Conservation (phyloP, 495 filamentous ascomycete species). For the Penicillium cosmopolitanum region DNA sequence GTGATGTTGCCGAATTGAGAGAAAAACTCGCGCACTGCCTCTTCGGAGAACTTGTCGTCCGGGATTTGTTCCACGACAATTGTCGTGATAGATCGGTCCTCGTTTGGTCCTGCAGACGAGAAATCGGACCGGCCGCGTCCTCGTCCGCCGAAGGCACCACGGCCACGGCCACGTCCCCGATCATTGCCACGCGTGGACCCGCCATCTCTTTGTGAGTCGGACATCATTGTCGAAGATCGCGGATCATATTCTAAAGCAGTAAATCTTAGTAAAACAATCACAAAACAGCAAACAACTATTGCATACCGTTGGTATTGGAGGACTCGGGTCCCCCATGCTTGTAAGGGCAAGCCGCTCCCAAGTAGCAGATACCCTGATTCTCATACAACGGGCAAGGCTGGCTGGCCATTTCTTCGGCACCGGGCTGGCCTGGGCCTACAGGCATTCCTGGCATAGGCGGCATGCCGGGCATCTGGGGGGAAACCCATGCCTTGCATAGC, state of each 20-base stretch:
- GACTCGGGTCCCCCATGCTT: constrained; percentile 73
- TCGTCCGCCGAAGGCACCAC: constrained; percentile 49
- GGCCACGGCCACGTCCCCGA: constrained; percentile 54
- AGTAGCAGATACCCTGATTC: constrained; percentile 80
- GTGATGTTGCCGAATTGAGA: constrained; percentile 77
- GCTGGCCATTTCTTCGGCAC: constrained; percentile 37
- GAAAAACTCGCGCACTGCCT: constrained; percentile 79
- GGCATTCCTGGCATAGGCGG: constrained; percentile 50
- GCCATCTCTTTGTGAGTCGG: constrained; percentile 33
- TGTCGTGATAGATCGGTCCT: constrained; percentile 73
- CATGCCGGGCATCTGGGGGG: constrained; percentile 59
- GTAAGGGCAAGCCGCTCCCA: constrained; percentile 77
- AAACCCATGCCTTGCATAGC: constrained; percentile 72
- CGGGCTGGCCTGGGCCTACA: constrained; percentile 32
- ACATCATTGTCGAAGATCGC: constrained; percentile 59
- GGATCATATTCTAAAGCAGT: constrained; percentile 81
- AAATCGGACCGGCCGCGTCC: constrained; percentile 67
- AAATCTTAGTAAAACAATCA: constrained; percentile 10
- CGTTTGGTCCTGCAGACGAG: constrained; percentile 73
- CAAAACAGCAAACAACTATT: background rate
- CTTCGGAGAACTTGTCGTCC: constrained; percentile 78
- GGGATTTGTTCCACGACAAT: constrained; percentile 95
- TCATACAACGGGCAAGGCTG: constrained; percentile 87
- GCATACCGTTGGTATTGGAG: constrained; percentile 55
- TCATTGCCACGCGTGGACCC: constrained; percentile 41